Base-by-base conservation (phyloP, 345 rosid species). In the Luvunga scandens region DNA sequence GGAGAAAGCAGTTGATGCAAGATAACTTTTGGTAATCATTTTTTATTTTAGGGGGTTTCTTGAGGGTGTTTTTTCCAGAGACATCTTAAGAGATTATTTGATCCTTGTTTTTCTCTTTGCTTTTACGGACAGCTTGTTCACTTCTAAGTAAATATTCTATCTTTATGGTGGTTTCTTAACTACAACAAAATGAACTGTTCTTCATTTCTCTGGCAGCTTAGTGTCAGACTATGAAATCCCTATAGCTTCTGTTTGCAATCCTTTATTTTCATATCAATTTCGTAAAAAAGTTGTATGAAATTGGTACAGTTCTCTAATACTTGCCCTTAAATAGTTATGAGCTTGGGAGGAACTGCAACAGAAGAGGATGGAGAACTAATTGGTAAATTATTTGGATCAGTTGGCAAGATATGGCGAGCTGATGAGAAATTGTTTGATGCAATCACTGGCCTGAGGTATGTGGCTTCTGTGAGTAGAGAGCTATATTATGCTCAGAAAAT, bases 381-480 rank as follows among this genome's bases (percentile, higher is more conserved):
- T 10, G 45, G 89, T 60, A 87, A 89, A 80, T 82, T 94, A 78
- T 96, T 96, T 75, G 92, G 95, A 66, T 84, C 95, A 7, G 87
- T 94, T 68, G 98, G 98, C 78, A 94, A 92, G 84, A 86, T 92
- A 38, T 92, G 93, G 93, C 91, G 77, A 82, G 97, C 95, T 78
- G 91, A 94, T 75, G 99, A 96, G 80, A 94, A 92, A 77, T 50
- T 85, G 76, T 94, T 96, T 79, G 98, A 94, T 88, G 99, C 97
- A 74, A 79, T 94, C 75, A 94, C 98, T 81, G 99, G 90, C 72
- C 86, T 96, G 77, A 96, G 99, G 98, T 94, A 87, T 69, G 30
- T 68, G 34, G 64, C 12, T 59, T 77, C 36, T 60, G 22, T 55
- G 18, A 36, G 56, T 50, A 45, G 50, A 3, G 16, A 45, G 18